Base-by-base conservation (phyloP, 75 land plant genomes). In the Gnetum montanum region DNA sequence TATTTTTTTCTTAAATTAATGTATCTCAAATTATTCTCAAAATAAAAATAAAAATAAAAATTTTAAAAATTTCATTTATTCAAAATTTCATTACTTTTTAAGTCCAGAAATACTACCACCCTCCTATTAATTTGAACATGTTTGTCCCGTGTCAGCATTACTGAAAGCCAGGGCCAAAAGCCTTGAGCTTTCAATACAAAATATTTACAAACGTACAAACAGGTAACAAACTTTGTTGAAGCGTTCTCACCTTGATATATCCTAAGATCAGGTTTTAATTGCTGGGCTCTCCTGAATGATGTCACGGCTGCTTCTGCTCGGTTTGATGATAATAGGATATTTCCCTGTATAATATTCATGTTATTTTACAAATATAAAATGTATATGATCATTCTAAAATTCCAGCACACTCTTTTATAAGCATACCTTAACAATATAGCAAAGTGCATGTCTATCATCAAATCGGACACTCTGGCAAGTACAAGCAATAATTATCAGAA, bases 231-330 rank as follows among this genome's bases (percentile, higher is more conserved):
- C n/a, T 53, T 6, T 15, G 16, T 10, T 11, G 31, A 0, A 16
- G 0, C 51, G 19, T 43, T 35, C 40, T 43, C 24, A 34, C 98
- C 98, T 89, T 94, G 98, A 58, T 85, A 94, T 1, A 96, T 82
- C 27, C 98, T 96, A 69, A 94, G 76, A 73, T 94, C 98, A 57
- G 96, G 77, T 46, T 81, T 82, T 34, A 94, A 71, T 56, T 88
- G 73, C 62, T 89, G 98, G 52, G 98, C 98, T 48, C 58, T 73
- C 34, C 90, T 82, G 56, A 89, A 94, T 23, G 95, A 87, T 45
- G 60, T 57, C 22, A 85, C 84, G 57, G 96, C 98, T 27, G 90
- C 84, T 60, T 89, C 96, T 55, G 91, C 83, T 27, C 79, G 73
- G 47, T 76, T 90, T 67, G 81, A 56, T 33, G 85, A 76, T 46